Evolutionary conservation across 352 stramenopile genomes (phyloP), one percentile per base, ranked within the genome.

Genomic region (Phytophthora cactorum): DNA sequence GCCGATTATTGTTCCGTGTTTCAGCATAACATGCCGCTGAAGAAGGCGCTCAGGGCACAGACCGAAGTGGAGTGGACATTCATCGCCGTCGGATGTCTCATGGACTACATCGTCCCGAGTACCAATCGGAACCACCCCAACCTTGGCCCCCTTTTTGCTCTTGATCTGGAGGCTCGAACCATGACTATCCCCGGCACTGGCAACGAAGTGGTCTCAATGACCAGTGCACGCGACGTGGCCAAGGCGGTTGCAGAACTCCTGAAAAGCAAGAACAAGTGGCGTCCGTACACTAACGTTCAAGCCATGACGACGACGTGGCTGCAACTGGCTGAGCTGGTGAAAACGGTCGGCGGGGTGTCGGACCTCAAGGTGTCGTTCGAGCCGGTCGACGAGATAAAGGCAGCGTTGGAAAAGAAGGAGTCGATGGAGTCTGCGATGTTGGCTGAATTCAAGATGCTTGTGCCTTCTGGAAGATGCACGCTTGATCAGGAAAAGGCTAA

Each of bases 61-160:
- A 71, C 15, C 17, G 64, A 81, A 11, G 5, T 84, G 36, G 74
- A 84, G 49, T 84, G 74, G 70, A 80, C 70, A 0, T 44, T 74
- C 34, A 46, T 82, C 12, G 66, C 49, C 28, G n/a, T 75, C 6
- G 70, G 73, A 9, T 78, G 66, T 58, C 1, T 82, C 44, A 56
- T 64, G 43, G 74, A 84, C 46, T 80, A 73, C 47, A 38, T 82
- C 15, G 59, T 84, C 3, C 64, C 73, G 6, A 64, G 29, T 5
- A 11, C 22, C 32, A 80, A 80, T 53, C 70, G 74, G 3, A 59
- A 78, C 59, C 63, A 75, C 49, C 0, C n/a, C 4, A 44, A 22
- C 17, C 17, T 22, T 22, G 17, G 17, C 17, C 17, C 17, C 64
- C 11, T 74, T 5, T 41, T 56, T 43, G 15, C 74, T 0, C 43